Evolutionary conservation across 2,329 filamentous ascomycete genomes (phyloP), one percentile per base, ranked within the genome.

Genomic region (Diplodia seriata): DNA sequence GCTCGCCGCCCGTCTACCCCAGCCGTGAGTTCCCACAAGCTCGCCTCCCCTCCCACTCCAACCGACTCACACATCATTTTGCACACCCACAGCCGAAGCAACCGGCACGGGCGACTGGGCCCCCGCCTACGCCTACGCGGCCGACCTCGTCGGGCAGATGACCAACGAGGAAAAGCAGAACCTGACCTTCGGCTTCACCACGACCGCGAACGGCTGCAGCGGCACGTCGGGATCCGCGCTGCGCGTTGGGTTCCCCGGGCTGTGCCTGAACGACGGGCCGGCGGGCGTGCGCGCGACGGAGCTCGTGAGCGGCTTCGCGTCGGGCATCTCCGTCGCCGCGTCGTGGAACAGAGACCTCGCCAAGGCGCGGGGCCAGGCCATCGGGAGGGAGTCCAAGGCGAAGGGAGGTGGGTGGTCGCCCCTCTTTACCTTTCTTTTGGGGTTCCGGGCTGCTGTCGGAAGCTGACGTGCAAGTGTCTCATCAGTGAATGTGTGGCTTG

Each of bases 211-310:
- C 31, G 57, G 57, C 15, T 62, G 57, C 57, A 62, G 57, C 20
- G 57, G 57, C 40, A 33, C n/a, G 11, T 62, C 57, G 8, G 57
- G 57, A 0, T 7, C 18, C 14, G 74, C 72, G 29, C 70, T 71
- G 40, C 77, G 76, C 7, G 78, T 79, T 62, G 74, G 74, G 43
- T 79, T 75, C 49, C 76, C 77, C 2, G 75, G 74, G 0, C 73
- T 81, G 6, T 81, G 79, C 70, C 71, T 81, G n/a, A 77, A 80
- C 70, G 77, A 81, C 69, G 78, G 79, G 0, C 80, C 80, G 7
- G 71, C 79, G 4, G 80, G 78, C 18, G 71, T 81, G 26, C 76
- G 78, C 31, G 80, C 78, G 56, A 72, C 79, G 9, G 71, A 73
- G 38, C 76, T 76, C 40, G 76, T 72, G 14, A 79, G 77, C 6